Base-by-base conservation (phyloP, 106 monocot species). In the Amphibolis antarctica region DNA sequence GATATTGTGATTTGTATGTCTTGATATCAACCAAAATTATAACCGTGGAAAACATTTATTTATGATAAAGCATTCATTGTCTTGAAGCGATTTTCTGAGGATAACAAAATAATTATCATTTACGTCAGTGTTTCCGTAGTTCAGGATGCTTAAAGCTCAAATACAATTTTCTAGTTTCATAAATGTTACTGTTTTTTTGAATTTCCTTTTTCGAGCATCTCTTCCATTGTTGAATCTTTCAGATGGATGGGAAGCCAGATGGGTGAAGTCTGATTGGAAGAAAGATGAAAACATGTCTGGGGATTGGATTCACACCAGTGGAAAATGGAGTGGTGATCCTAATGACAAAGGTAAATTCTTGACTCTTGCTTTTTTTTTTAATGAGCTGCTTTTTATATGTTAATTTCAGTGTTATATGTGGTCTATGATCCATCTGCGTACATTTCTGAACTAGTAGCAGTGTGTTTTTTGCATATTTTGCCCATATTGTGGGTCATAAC, bases 201-300 rank as follows among this genome's bases (percentile, higher is more conserved):
- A 36, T 36, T 2, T 2, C 36, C 7, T 29, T 24, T 48, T 67
- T 43, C 42, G 22, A 12, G 23, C 42, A 22, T 14, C 28, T 56
- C 44, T 11, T 48, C 56, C 18, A 15, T 13, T 1, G 12, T 18
- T 50, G 12, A 44, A 46, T 65, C 10, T 68, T 28, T 43, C 53
- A 90, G 89, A 90, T 77, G 89, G 81, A 47, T 91, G 90, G 90
- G 90, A 91, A 45, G 59, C 64, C 28, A 64, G 78, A 7, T 91
- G 90, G 90, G 90, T 91, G 62, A 79, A 86, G 57, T 91, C 90
- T 58, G 86, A 91, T 48, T 91, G 90, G 90, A 91, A 91, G 74
- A 86, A 77, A 53, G 86, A 86, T 79, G 90, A 91, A 57, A 80
- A 75, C 55, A 74, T 50, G 66, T 80, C 90, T 0, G 90, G 90